These are phyloP conservation scores for Aspergillus bombycis DNA, from an alignment of 2,329 filamentous ascomycete species.

Conservation along the genomic window DNA sequence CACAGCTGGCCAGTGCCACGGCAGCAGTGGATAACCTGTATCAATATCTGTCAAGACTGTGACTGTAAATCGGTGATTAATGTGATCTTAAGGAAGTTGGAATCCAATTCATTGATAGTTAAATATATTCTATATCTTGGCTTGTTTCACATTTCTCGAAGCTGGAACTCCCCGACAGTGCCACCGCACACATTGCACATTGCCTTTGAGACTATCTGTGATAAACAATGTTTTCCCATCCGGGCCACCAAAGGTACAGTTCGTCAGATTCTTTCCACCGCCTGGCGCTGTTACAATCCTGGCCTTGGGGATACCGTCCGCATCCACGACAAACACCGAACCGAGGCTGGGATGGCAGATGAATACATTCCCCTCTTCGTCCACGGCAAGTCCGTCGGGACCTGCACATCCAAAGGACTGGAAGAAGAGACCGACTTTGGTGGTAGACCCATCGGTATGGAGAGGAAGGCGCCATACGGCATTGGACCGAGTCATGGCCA, in stretches of 20 bases:
- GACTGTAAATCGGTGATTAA: neutral
- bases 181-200: neutral
- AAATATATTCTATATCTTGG: neutral
- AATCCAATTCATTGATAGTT: neutral
- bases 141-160: neutral
- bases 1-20: neutral
- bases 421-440: neutral
- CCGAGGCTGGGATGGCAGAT: neutral
- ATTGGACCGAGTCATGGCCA: slow-evolving; percentile 42
- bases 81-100: neutral
- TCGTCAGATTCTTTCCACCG: neutral
- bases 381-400: neutral
- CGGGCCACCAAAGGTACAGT: neutral
- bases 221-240: neutral
- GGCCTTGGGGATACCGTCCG: neutral
- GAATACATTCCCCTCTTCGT: neutral
- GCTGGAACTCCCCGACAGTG: neutral
- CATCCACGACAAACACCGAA: neutral
- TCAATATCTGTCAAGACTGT: neutral
- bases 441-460: slow-evolving; percentile 39
- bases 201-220: neutral
- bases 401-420: neutral
- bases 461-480: slow-evolving; percentile 48
- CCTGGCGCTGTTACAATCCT: neutral
- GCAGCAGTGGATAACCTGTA: neutral